Base-by-base conservation (phyloP, 2,329 filamentous ascomycete genomes). In the Colletotrichum sp. region DNA sequence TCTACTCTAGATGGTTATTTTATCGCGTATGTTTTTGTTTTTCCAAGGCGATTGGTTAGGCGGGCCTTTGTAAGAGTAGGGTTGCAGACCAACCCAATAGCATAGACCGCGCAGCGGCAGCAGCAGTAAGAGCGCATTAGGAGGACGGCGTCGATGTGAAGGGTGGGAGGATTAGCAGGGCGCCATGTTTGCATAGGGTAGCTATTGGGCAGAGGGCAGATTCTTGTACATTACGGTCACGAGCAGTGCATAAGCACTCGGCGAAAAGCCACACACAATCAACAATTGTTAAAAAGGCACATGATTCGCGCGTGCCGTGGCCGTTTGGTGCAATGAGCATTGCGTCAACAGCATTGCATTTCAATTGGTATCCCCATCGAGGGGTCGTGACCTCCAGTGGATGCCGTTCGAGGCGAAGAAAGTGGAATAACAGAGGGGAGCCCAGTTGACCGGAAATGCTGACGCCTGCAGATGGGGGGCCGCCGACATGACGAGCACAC, bases 41-140 rank as follows among this genome's bases (percentile, higher is more conserved):
- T 65, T 36, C 21, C n/a, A 16, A 57, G 44, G 30, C 62, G 39
- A 55, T 28, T 59, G 70, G 68, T 67, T 52, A 60, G 68, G 59
- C 62, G 69, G 69, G n/a, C 62, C 62, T 71, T 65, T 75, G 74
- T 76, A 76, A 74, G 70, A 76, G 21, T 76, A 76, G 39, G 73
- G 73, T 72, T 59, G 71, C 64, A 76, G 52, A 59, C 26, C 28
- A 18, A 68, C 34, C 32, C 49, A 65, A 65, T 69, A 28, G 59
- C 64, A 76, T 69, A 74, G 49, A 73, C 57, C 34, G 62, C 69
- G 63, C 71, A 67, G 73, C 63, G 44, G 36, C 34, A 44, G 34
- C 21, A 10, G 55, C 21, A 36, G 66, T 24, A 60, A 32, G 26
- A 34, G 66, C 55, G 24, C 49, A 39, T 21, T 8, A 24, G 55